Evolutionary conservation across 352 stramenopile species (phyloP), one percentile per base, ranked within the genome.

Genomic region (Stephanocyclus meneghinianus): DNA sequence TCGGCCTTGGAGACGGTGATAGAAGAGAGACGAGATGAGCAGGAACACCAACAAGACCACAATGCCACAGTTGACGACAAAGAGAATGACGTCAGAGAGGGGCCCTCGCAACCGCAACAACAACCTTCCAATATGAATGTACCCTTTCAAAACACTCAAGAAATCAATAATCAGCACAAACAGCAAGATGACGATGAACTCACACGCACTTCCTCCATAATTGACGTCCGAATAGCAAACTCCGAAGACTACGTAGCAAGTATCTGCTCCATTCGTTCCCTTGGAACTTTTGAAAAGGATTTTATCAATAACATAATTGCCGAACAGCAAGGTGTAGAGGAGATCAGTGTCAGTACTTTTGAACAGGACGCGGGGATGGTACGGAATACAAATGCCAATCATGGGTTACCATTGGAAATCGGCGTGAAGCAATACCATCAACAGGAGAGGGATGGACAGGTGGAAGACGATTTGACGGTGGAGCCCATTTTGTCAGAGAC

Each of bases 231-330:
- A 30, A 53, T 53, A 10, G 65, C 70, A 63, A 81, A 81, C 44
- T 76, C 64, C 13, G 45, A 76, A 65, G 59, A 70, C 2, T 81
- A 76, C 50, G 44, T 45, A 5, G 66, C 59, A 6, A 76, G 65
- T 6, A 61, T 81, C 21, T 81, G 74, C 59, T 76, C 65, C 51
- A 53, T 81, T 50, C 64, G 74, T 35, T 72, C 56, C 42, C 60
- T 81, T 3, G 65, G 65, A 7, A 81, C 74, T 16, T 81, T 81
- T 45, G 74, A 81, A 48, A 71, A 55, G 15, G 74, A 81, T 29
- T 81, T 81, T 45, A 76, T 81, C 66, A 70, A 70, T 48, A 81
- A 81, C 60, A 74, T 80, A 37, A 71, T 81, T 40, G 37, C 42
- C 8, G 66, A 75, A 10, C 50, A 80, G 53, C 47, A 65, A 32